Base-by-base conservation (phyloP, 1,284 basidiomycete genomes). In the Rhodotorula sp. region DNA sequence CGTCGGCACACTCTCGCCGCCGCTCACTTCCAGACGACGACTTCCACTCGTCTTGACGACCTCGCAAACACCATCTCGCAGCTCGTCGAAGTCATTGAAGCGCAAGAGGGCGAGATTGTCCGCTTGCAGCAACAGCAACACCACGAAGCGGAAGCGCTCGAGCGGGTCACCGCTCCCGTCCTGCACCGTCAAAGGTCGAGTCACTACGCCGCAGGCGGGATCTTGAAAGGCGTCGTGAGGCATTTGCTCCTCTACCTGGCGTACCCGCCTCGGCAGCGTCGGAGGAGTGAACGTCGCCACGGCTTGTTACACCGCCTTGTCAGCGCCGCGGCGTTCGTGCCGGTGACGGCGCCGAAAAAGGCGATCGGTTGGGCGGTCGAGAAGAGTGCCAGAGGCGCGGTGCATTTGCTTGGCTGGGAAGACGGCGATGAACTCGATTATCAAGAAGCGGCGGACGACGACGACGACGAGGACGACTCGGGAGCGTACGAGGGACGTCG, bases 1-100 rank as follows among this genome's bases (percentile, higher is more conserved):
- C 76, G 79, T 53, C 73, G 79, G 7, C 65, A 72, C n/a, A 37
- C 67, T 3, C 62, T 77, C 49, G 61, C 51, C 10, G n/a, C 51
- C 15, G 49, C 48, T 18, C 48, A 49, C n/a, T 30, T 48, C 20
- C 60, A 61, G 48, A 48, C 48, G 18, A n/a, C 48, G 14, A 37
- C 60, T 60, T 72, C 48, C 37, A 51, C 62, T 26, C 62, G 65
- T n/a, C 54, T 75, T 54, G 62, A 68, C 8, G 66, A 67, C 44
- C 57, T 71, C 10, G 18, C 67, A 44, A 30, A 45, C 29, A 64
- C 72, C 10, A 44, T 67, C 22, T 49, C 48, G 17, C 33, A 62
- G 42, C 45, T 65, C 42, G 68, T 68, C 45, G 58, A 59, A 30
- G 66, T 29, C 6, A 22, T 66, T 20, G 29, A 67, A 24, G 51